Evolutionary conservation across 805 yeast species (phyloP).

Genomic region (Lipomyces chichibuensis): DNA sequence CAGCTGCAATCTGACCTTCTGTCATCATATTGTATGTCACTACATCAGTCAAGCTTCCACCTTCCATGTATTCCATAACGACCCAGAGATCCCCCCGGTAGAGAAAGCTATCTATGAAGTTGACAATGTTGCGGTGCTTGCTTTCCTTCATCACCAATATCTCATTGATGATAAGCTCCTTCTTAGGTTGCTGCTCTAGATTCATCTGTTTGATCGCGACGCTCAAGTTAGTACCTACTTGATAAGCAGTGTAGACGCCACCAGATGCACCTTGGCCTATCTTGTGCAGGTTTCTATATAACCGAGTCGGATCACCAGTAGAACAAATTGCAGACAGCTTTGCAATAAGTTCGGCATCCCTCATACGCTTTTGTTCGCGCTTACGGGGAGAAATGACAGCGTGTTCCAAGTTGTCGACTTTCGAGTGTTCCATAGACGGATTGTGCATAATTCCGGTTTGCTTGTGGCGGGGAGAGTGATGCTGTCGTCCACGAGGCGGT

Average conservation of each 20-base stretch:
- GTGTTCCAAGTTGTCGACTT: conserved; percentile 12
- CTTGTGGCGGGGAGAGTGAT: conserved; percentile 21
- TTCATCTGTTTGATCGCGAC: conserved; percentile 98
- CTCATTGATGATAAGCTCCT: conserved; percentile 91
- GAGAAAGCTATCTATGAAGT: conserved; percentile 83
- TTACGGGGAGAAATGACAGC: conserved; percentile 51
- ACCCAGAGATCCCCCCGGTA: conserved; percentile 82
- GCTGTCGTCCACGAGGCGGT: conserved; percentile 20
- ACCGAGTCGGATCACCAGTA: conserved; percentile 80
- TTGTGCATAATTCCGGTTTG: conserved; percentile 17
- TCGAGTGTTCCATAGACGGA: conserved; percentile 2
- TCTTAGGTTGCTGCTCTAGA: conserved; percentile 90
- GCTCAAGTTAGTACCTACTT: conserved; percentile 47
- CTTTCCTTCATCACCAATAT: conserved; percentile 94
- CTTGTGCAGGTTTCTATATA: conserved; percentile 59
- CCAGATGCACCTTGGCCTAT: conserved; percentile 99
- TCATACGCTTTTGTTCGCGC: conserved; percentile 71
- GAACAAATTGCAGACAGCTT: conserved; percentile 81
- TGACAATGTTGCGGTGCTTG: conserved; percentile 88
- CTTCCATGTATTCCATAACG: conserved; percentile 99
- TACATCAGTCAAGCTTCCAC: conserved; percentile 94
- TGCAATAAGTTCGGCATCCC: conserved; percentile 82
- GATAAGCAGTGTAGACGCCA: conserved; percentile 87
- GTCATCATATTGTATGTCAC: conserved; percentile 88
- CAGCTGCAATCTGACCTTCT: conserved; percentile 94